Base-by-base conservation (phyloP, 176 grass and related monocot species). In the Cenchrus purpureus region DNA sequence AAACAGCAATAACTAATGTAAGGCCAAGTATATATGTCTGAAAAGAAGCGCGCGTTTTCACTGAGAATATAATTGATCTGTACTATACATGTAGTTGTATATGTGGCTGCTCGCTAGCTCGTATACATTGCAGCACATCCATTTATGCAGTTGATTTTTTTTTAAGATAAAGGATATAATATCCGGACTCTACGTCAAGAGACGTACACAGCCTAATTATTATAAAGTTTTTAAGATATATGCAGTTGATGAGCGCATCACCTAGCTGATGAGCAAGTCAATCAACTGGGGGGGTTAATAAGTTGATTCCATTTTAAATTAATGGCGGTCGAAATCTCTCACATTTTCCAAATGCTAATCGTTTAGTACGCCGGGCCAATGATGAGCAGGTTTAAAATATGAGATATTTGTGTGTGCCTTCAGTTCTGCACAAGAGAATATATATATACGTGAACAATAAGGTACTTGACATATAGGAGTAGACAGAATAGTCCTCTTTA, bases 201-300 rank as follows among this genome's bases (percentile, higher is more conserved):
- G 25, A 25, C 25, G 25, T 25, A 25, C 25, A 25, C 25, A 25
- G 25, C 25, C 25, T 25, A 25, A 25, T 25, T 25, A 25, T 25
- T 25, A 25, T 25, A 25, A 25, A 25, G 25, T 25, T 25, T 25
- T 25, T 25, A 25, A 25, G 25, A 37, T 58, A 48, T 42, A 56
- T 37, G 20, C 70, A 34, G 65, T 67, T 42, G 65, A 8, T 40
- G 37, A 40, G 37, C 37, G 37, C 31, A 43, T 25, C 25, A 25
- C 12, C 20, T n/a, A 50, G 60, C 63, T 65, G 32, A 50, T 65
- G 32, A 50, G 56, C 12, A 74, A 74, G 22, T 72, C 54, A 32
- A 82, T 34, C 80, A 49, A 62, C 43, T 83, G 56, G 46, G 42
- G 37, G 64, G 25, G 25, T 25, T 25, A 65, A 62, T 49, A 13